Percentiles rank a stretch among this genome's conserved stretches.
Evolutionary conservation across 129 eudicot genomes (phyloP).

Genomic region (Tanacetum coccineum): DNA sequence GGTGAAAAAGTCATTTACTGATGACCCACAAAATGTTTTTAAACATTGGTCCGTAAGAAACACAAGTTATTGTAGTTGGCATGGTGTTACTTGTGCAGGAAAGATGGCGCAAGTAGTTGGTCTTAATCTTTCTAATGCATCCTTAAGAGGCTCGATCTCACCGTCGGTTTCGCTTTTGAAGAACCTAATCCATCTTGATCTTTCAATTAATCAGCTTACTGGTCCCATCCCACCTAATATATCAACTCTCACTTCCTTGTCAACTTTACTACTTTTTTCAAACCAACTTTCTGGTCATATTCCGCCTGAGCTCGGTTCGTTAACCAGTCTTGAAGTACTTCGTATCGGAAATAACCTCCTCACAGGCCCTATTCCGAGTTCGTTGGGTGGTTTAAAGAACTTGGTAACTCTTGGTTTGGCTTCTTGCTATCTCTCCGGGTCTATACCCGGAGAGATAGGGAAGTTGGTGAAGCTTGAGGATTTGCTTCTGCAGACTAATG

Average conservation of each 20-base stretch:
- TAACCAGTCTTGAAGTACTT: conserved; percentile 49
- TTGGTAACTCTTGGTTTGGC: conserved; percentile 69
- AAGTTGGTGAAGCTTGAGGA: conserved; percentile 39
- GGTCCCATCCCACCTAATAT: conserved; percentile 98
- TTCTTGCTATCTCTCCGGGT: conserved; percentile 74
- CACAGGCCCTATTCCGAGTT: conserved; percentile 57
- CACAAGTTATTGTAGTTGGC: conserved; percentile 67
- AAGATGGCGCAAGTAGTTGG: conserved; percentile 36
- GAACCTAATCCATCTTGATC: conserved; percentile 79
- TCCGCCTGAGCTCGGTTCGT: conserved; percentile 63
- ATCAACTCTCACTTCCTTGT: conserved; percentile 61
- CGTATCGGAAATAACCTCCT: conserved; percentile 82
- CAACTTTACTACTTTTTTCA: conserved; percentile 63
- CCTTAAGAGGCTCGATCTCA: conserved; percentile 65
- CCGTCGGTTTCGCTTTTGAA: conserved; percentile 56
- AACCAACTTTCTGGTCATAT: conserved; percentile 84
- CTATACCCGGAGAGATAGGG: conserved; percentile 67
- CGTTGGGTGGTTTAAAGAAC: conserved; percentile 49
- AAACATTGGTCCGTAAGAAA: conserved; percentile 54
- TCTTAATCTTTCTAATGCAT: conserved; percentile 57
- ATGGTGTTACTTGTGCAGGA: conserved; percentile 52
- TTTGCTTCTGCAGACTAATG: conserved; percentile 58
- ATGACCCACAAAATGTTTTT: conserved; percentile 59
- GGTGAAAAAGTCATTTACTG: conserved; percentile 49
- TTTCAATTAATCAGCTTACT: conserved; percentile 60